These are phyloP conservation scores for Psidium friedrichsthalianum DNA, from an alignment of 345 rosid genomes.

Conservation along the genomic window DNA sequence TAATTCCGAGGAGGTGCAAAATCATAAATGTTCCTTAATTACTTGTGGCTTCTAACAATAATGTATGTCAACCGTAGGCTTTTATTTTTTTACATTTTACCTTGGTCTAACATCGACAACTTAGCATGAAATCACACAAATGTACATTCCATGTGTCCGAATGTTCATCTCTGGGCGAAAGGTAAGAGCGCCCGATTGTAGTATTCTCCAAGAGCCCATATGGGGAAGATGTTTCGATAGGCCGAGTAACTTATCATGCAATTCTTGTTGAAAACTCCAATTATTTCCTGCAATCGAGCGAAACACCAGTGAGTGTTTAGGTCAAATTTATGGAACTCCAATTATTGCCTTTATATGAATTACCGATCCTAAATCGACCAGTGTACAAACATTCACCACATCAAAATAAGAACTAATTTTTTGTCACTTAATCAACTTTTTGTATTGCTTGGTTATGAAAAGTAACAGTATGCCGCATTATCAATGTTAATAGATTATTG, in stretches of 20 bases:
- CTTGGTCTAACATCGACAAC: too few relatives aligned
- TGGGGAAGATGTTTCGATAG: slow-evolving; percentile 46
- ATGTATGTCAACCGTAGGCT: too few relatives aligned
- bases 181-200: slow-evolving; percentile 11
- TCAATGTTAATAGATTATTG: too few relatives aligned
- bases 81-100: too few relatives aligned
- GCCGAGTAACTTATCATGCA: slow-evolving; percentile 59
- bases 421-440: neutral
- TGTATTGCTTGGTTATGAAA: neutral
- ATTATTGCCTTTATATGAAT: neutral
- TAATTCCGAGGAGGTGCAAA: too few relatives aligned
- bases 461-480: neutral
- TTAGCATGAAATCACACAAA: neutral
- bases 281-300: slow-evolving; percentile 31
- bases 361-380: neutral
- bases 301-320: neutral
- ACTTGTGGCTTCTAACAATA: too few relatives aligned
- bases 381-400: neutral
- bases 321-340: neutral
- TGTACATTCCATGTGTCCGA: neutral
- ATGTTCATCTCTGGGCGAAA: neutral
- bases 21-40: too few relatives aligned
- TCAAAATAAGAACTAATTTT: neutral
- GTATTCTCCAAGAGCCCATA: slow-evolving; percentile 66
- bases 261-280: slow-evolving; percentile 54